Base-by-base conservation (phyloP, 1,284 basidiomycete genomes). In the Ganoderma multipileum region DNA sequence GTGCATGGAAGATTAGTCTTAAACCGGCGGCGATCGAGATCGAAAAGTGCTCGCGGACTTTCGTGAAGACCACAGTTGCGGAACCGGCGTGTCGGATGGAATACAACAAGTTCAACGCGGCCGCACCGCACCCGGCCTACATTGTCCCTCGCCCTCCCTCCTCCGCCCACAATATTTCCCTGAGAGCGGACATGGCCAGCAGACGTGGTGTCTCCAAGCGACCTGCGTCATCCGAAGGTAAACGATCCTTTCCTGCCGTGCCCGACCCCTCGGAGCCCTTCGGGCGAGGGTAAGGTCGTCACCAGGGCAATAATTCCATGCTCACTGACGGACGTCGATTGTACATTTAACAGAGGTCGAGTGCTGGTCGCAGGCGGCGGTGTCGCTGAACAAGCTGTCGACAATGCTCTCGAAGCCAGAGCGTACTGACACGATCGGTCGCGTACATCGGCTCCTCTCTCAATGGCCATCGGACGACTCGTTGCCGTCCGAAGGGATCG, bases 381-480 rank as follows among this genome's bases (percentile, higher is more conserved):
- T 83, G 65, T 87, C 89, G 47, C 77, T 93, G 67, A 84, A 81
- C 69, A 79, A 81, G 23, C 81, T 93, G 47, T 86, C 88, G 12
- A 81, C 80, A 66, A 82, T 87, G 70, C 89, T 87, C 76, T 79
- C 85, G 18, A 87, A 82, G 73, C 79, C 83, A 41, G 77, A 80
- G 14, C 86, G 84, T 36, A 74, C 80, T 65, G 91, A 93, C 52
- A 87, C 87, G 1, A 87, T 93, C 65, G 86, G 86, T 41, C 86
- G 90, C 60, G 89, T 91, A 30, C 93, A 94, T 77, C 85, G 91
- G 72, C 77, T 91, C 65, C 89, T 93, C 71, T 83, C 85, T 63
- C 85, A 84, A 44, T 93, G 92, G 91, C 91, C 91, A 7, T 79
- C 83, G 28, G 90, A 93, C 77, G 92, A 94, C 73, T 84, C 84